These are phyloP conservation scores for Tulasnella sp. DNA, from an alignment of 768 basidiomycete species.

Conservation along the genomic window DNA sequence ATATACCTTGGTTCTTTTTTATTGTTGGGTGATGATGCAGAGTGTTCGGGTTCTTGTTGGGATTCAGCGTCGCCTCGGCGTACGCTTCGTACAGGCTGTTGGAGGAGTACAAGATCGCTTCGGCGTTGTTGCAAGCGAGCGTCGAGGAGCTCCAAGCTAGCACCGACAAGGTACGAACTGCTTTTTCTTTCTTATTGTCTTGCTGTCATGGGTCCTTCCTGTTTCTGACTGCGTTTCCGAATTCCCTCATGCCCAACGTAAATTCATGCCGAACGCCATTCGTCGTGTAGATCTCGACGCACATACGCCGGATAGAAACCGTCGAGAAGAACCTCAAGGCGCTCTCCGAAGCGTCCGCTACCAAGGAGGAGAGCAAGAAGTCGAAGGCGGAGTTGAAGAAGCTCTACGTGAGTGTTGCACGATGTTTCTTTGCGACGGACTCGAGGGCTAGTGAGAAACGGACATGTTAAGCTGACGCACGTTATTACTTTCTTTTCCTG, in stretches of 20 bases:
- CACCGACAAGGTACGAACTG: slow-evolving; percentile 53
- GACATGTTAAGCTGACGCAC: neutral
- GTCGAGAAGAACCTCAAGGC: slow-evolving; percentile 86
- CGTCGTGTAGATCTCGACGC: slow-evolving; percentile 55
- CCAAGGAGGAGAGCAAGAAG: slow-evolving; percentile 70
- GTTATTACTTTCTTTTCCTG: neutral
- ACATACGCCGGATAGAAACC: slow-evolving; percentile 69
- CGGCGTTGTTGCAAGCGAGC: slow-evolving; percentile 75
- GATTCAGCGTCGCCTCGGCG: slow-evolving; percentile 81
- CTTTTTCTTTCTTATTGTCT: neutral
- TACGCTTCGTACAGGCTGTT: slow-evolving; percentile 78
- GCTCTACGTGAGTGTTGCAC: slow-evolving; percentile 34
- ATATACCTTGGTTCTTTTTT: neutral
- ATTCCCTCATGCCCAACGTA: neutral
- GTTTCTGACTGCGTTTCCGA: neutral
- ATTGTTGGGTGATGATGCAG: slow-evolving; percentile 28
- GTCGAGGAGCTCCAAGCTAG: slow-evolving; percentile 77
- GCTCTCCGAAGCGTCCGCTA: slow-evolving; percentile 48
- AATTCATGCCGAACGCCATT: neutral
- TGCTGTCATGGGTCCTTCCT: neutral
- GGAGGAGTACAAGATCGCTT: slow-evolving; percentile 84
- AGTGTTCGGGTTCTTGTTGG: slow-evolving; percentile 75
- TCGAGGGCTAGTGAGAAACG: neutral
- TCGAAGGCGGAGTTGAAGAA: slow-evolving; percentile 78
- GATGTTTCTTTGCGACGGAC: neutral